Evolutionary conservation across 495 filamentous ascomycete species (phyloP).

Genomic region (Aspergillus conjunctus): DNA sequence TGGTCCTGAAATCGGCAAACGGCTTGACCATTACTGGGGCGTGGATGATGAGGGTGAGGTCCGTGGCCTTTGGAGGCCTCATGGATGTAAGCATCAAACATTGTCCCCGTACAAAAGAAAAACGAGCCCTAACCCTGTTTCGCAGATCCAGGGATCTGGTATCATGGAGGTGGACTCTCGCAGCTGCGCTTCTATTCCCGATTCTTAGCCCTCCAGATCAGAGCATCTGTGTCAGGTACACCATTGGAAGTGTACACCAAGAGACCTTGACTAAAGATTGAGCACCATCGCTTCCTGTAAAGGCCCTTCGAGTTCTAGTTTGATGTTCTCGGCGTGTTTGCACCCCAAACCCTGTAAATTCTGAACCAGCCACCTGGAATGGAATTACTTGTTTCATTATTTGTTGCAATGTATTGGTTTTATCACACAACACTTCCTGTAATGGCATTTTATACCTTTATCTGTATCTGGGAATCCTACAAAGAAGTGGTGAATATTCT

Average conservation of each 20-base stretch:
- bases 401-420: too few species aligned
- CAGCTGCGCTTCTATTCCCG: conserved; percentile 35
- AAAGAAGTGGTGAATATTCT: too few species aligned
- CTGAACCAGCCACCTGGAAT: too few species aligned
- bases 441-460: too few species aligned
- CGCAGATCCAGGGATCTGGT: conserved; percentile 36
- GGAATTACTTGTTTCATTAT: too few species aligned
- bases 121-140: conserved; percentile 1
- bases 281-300: too few species aligned
- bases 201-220: conserved; percentile 36
- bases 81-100: conserved; percentile 31
- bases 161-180: conserved; percentile 30
- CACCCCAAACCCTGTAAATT: too few species aligned
- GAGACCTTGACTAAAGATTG: too few species aligned
- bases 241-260: conserved; percentile 5
- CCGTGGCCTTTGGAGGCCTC: conserved; percentile 33
- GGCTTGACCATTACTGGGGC: conserved; percentile 39
- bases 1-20: conserved; percentile 30
- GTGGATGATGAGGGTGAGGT: conserved; percentile 41
- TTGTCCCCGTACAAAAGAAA: background rate
- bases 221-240: conserved; percentile 21
- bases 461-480: too few species aligned
- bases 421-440: too few species aligned
- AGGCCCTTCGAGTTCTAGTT: too few species aligned
- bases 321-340: too few species aligned